Percentiles rank a stretch among this genome's conserved stretches.
phyloP scores from a whole-genome alignment of 75 land plant species.

The Adiantum capillusveneris region DNA sequence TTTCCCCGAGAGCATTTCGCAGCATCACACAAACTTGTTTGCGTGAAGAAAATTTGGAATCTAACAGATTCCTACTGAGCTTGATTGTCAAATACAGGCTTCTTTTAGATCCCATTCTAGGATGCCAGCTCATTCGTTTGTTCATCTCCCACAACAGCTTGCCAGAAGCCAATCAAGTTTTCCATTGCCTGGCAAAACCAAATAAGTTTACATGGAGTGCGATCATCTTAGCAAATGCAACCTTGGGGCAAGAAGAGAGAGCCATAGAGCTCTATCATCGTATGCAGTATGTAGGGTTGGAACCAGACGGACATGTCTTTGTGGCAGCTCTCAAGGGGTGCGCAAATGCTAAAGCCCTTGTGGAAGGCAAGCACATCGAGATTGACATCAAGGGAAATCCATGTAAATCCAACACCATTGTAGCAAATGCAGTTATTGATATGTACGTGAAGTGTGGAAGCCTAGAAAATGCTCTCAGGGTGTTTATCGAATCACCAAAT shows the following conservation, averaged over 20 bases:
- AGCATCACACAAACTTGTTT: too few species aligned
- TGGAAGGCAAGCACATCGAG: slow-evolving; percentile 15
- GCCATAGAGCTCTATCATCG: neutral
- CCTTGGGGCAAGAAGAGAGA: neutral
- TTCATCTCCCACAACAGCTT: too few species aligned
- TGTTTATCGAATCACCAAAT: slow-evolving; percentile 29
- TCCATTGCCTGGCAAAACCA: neutral
- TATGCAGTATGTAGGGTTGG: neutral
- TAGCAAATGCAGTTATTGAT: slow-evolving; percentile 17
- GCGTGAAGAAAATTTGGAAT: too few species aligned
- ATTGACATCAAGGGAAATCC: slow-evolving; percentile 9
- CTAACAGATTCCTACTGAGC: too few species aligned
- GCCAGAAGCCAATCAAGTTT: neutral
- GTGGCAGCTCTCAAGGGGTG: slow-evolving; percentile 9
- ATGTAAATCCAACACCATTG: neutral
- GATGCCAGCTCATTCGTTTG: too few species aligned
- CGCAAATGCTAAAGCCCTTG: slow-evolving; percentile 8
- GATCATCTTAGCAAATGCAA: slow-evolving; percentile 11
- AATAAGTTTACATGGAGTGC: slow-evolving; percentile 7
- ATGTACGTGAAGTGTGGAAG: slow-evolving; percentile 17
- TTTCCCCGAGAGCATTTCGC: too few species aligned
- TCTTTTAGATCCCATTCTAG: too few species aligned
- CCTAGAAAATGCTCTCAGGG: slow-evolving; percentile 15
- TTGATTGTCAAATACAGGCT: too few species aligned
- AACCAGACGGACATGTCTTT: neutral